Conservation (phyloP, 495 filamentous ascomycete species). For the Penicillium samsonianum region DNA sequence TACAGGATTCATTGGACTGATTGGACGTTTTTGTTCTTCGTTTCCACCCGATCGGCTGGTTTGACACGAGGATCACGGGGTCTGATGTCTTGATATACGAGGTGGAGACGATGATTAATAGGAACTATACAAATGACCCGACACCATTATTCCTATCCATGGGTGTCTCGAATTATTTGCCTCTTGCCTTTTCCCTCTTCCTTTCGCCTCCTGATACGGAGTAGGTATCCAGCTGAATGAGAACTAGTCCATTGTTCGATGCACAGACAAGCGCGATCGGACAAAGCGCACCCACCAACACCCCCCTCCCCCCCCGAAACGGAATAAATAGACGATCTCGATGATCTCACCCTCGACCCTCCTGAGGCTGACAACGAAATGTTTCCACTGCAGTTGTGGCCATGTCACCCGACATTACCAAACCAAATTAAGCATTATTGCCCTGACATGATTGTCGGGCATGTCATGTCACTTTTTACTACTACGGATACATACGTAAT, state of each 20-base stretch:
- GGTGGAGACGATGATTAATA: neutral
- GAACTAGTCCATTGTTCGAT: neutral
- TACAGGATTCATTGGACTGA: neutral
- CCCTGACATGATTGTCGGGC: neutral
- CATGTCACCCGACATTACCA: neutral
- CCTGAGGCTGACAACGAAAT: neutral
- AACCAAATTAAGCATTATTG: neutral
- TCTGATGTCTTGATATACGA: neutral
- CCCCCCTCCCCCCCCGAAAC: conserved; percentile 9
- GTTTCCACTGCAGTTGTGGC: neutral
- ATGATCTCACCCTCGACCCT: conserved; percentile 9
- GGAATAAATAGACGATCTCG: conserved; percentile 33
- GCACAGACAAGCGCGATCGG: conserved; percentile 11
- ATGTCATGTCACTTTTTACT: neutral
- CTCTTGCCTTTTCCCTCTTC: neutral
- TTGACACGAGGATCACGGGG: conserved; percentile 11
- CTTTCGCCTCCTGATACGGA: neutral
- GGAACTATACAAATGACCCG: conserved; percentile 1
- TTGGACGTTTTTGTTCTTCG: neutral
- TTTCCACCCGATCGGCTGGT: conserved; percentile 11
- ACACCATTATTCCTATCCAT: neutral
- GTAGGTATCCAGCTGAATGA: neutral
- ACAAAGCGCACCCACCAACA: conserved; percentile 1
- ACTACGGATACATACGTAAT: neutral
- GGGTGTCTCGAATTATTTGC: neutral